These are phyloP conservation scores for Obelidium mucronatum DNA, from an alignment of 192 early-diverging fungal genomes.

Conservation along the genomic window DNA sequence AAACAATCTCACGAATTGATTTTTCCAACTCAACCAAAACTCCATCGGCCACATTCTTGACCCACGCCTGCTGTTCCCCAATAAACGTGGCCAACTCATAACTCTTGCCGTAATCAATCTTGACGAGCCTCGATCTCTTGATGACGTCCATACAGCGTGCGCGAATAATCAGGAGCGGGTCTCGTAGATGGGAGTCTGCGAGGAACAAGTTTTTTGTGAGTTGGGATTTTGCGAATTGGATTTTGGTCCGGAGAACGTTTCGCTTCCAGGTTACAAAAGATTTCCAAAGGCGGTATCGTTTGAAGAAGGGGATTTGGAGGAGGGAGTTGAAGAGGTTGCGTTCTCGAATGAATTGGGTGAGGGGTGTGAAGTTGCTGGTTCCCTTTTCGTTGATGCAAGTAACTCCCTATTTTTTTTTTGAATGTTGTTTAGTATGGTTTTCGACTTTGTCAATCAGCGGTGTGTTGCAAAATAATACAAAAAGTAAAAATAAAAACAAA, in stretches of 20 bases:
- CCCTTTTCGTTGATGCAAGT: constrained; percentile 45
- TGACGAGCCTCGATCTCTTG: constrained; percentile 33
- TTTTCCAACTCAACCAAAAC: constrained; percentile 45
- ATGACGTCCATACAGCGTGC: constrained; percentile 37
- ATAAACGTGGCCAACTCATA: constrained; percentile 47
- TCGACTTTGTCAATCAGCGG: too few species aligned
- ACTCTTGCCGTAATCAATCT: constrained; percentile 39
- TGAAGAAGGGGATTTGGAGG: constrained; percentile 56
- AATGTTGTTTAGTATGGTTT: too few species aligned
- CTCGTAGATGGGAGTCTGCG: constrained; percentile 38
- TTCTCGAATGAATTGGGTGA: constrained; percentile 55
- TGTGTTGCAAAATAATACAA: neutral
- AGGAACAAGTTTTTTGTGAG: constrained; percentile 45
- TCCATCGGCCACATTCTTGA: constrained; percentile 32
- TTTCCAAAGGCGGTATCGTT: constrained; percentile 53
- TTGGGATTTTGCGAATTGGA: constrained; percentile 39
- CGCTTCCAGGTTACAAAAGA: constrained; percentile 52
- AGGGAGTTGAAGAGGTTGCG: constrained; percentile 47
- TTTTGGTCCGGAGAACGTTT: constrained; percentile 49
- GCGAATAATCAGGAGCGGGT: constrained; percentile 36
- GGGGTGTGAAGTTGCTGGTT: constrained; percentile 49
- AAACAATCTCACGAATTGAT: constrained; percentile 37
- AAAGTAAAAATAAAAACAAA: too few species aligned
- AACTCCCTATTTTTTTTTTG: constrained; percentile 42
- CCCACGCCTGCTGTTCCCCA: constrained; percentile 42